A percentile compares a stretch with the other conserved stretches of the same genome.
These are phyloP conservation scores for Metschnikowia bowlesiae DNA, from an alignment of 805 yeast genomes.

Conservation along the genomic window DNA sequence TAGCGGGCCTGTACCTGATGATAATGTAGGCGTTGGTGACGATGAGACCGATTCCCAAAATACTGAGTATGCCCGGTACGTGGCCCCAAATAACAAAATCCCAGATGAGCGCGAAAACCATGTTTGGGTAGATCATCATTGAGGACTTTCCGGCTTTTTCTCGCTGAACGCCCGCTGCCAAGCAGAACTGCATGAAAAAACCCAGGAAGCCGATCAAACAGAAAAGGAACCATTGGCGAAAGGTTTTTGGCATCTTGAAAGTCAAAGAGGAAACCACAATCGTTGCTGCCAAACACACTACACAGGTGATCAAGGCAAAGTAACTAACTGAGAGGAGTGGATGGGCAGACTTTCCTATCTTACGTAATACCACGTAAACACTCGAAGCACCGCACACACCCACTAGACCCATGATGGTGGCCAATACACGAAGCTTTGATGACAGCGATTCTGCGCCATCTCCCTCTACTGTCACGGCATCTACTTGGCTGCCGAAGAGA, in stretches of 20 bases:
- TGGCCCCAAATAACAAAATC: constrained; percentile 71
- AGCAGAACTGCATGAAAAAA: constrained; percentile 71
- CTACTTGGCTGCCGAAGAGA: constrained; percentile 48
- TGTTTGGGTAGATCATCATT: constrained; percentile 68
- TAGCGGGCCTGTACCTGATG: constrained; percentile 45
- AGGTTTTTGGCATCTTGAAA: constrained; percentile 58
- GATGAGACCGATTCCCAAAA: constrained; percentile 66
- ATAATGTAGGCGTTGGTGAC: constrained; percentile 60
- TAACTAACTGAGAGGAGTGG: constrained; percentile 76
- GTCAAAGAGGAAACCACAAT: constrained; percentile 52
- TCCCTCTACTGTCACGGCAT: constrained; percentile 25
- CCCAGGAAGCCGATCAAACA: constrained; percentile 67
- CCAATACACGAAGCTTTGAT: constrained; percentile 54
- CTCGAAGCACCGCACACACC: constrained; percentile 69
- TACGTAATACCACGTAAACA: constrained; percentile 67
- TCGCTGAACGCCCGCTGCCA: constrained; percentile 79
- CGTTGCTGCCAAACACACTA: constrained; percentile 52
- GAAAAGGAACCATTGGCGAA: constrained; percentile 63
- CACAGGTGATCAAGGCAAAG: constrained; percentile 58
- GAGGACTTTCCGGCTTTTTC: constrained; percentile 76
- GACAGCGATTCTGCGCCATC: constrained; percentile 48
- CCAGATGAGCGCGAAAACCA: constrained; percentile 74
- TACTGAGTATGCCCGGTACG: constrained; percentile 64
- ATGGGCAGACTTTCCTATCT: constrained; percentile 74
- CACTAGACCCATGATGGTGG: constrained; percentile 56